These are phyloP conservation scores for Peribolospora kevripleyi DNA, from an alignment of 768 basidiomycete genomes.

Conservation along the genomic window DNA sequence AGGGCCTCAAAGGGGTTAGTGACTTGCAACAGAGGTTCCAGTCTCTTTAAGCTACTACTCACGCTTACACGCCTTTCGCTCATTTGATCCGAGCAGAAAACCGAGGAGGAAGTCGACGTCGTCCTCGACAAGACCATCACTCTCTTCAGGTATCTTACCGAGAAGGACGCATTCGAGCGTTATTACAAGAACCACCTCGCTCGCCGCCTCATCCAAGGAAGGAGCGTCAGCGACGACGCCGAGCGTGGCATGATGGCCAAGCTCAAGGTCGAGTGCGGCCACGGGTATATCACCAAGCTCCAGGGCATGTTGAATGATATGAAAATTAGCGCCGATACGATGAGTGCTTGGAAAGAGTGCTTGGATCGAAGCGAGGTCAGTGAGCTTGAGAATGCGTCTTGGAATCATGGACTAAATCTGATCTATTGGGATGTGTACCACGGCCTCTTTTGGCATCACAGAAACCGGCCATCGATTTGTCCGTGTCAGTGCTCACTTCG, in stretches of 20 bases:
- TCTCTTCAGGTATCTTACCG: slow-evolving; percentile 74
- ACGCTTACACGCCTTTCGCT: not conserved
- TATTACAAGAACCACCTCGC: slow-evolving; percentile 95
- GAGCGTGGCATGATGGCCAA: slow-evolving; percentile 93
- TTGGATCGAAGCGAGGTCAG: slow-evolving; percentile 27
- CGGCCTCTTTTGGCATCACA: slow-evolving; percentile 17
- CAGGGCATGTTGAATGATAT: slow-evolving; percentile 99
- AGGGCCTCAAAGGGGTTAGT: slow-evolving; percentile 77
- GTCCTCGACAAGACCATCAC: slow-evolving; percentile 89
- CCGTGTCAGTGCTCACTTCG: slow-evolving; percentile 80
- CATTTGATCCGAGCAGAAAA: slow-evolving; percentile 39
- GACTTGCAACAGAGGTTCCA: not conserved
- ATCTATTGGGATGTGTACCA: not conserved
- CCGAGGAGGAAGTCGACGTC: slow-evolving; percentile 66
- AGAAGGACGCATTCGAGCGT: slow-evolving; percentile 92
- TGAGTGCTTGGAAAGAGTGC: slow-evolving; percentile 42
- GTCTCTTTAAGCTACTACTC: not conserved
- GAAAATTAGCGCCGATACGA: slow-evolving; percentile 60
- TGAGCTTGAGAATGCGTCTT: not conserved
- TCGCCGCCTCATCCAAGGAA: slow-evolving; percentile 58
- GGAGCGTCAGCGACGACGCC: slow-evolving; percentile 89
- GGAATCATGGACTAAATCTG: not conserved
- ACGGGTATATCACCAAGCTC: slow-evolving; percentile 88
- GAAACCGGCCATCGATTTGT: slow-evolving; percentile 53
- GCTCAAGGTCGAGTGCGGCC: slow-evolving; percentile 85